Percentiles rank a stretch among this genome's conserved stretches.
Evolutionary conservation across 78 protist species (phyloP).

Genomic region (Dictyostelium discoideum): dicty_2.7 NC_007088.5:3073501-3074000

Average conservation of each 20-base stretch:
- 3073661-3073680: not conserved
- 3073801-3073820: not conserved
- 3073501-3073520: not conserved
- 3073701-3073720: not conserved
- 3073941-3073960: not conserved
- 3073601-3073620: not conserved
- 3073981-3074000: not conserved
- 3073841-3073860: not conserved
- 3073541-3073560: not conserved
- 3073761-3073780: constrained; percentile 30
- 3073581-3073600: not conserved
- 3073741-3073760: constrained; percentile 5
- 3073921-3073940: not conserved
- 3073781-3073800: not conserved
- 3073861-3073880: constrained; percentile 25
- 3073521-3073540: not conserved
- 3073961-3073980: not conserved
- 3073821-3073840: not conserved
- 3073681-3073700: not conserved
- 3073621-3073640: not conserved
- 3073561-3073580: constrained; percentile 8
- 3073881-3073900: not conserved
- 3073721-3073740: not conserved
- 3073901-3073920: not conserved
- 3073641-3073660: not conserved